Evolutionary conservation across 2,329 filamentous ascomycete genomes (phyloP), one percentile per base, ranked within the genome.

Genomic region (Cladosporium austrohemisphaericum): DNA sequence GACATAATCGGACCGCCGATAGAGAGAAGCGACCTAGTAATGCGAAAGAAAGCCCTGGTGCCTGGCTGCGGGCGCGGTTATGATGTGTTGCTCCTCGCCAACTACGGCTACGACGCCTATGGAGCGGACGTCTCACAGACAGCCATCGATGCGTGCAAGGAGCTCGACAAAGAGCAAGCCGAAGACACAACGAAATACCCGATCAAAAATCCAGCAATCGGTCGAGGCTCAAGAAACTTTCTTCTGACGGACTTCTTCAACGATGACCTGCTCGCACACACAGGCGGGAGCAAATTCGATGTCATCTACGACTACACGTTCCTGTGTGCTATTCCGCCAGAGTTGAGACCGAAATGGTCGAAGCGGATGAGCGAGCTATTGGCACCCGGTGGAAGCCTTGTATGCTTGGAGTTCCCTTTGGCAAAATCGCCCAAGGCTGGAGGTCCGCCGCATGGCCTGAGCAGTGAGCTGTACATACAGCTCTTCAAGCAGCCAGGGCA

Each of bases 61-160:
- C 86, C 89, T 0, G 89, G 88, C 4, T 95, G 89, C 67, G 90
- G 89, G 0, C 78, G 80, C 38, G 90, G 89, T 4, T 85, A 93
- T 62, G 90, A 95, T 69, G 86, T 89, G 1, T 74, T 88, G 8
- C 73, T 95, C 29, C 76, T 95, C 36, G 79, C 83, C 41, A 80
- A 80, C 8, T 80, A 84, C 61, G 89, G 89, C 1, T 93, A 87
- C 64, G 85, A 94, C 67, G 81, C 83, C 1, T 83, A 80, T 60
- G 90, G 88, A 0, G 69, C 95, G 1, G 89, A 94, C 63, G 77
- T 79, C 49, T 83, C 82, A 36, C 60, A 72, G 7, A 71, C 68
- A 14, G 81, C 73, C 6, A 60, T 70, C 7, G 65, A 73, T 9
- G 70, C 70, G 26, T 80, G 79, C 2, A 62, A 68, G 48, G 67